phyloP scores from a whole-genome alignment of 495 filamentous ascomycete genomes.

The Aspergillus kassunensis region DNA sequence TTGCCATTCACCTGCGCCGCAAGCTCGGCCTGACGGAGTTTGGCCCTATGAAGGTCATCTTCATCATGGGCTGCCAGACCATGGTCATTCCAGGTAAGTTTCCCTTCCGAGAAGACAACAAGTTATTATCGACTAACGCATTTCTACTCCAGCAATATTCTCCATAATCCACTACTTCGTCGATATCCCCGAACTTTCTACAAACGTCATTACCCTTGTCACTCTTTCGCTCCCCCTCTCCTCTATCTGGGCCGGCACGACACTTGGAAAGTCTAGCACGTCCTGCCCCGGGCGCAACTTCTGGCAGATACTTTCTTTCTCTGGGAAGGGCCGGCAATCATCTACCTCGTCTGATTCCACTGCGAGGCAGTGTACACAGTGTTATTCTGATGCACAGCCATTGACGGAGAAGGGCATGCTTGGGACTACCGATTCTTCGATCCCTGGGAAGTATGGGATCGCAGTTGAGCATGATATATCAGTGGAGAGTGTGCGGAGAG shows the following conservation, averaged over 20 bases:
- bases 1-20: slow-evolving; percentile 54
- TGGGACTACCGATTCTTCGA: slow-evolving; percentile 5
- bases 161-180: slow-evolving; percentile 57
- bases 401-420: slow-evolving; percentile 7
- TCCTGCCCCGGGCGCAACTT: slow-evolving; percentile 22
- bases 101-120: too few species aligned
- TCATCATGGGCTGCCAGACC: slow-evolving; percentile 72
- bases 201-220: slow-evolving; percentile 62
- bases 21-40: slow-evolving; percentile 56
- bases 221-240: slow-evolving; percentile 75
- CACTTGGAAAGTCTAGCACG: slow-evolving; percentile 25
- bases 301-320: slow-evolving; percentile 24
- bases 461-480: slow-evolving; percentile 35
- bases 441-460: slow-evolving; percentile 21
- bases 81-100: slow-evolving; percentile 71
- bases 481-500: slow-evolving; percentile 19
- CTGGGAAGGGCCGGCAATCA: slow-evolving; percentile 10
- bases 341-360: slow-evolving; percentile 1
- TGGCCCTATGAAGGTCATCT: slow-evolving; percentile 66
- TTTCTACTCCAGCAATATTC: slow-evolving; percentile 73
- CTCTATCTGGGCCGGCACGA: slow-evolving; percentile 66
- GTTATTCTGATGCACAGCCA: slow-evolving; percentile 23
- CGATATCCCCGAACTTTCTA: slow-evolving; percentile 53
- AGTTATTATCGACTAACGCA: too few species aligned
- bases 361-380: slow-evolving; percentile 17